phyloP scores from a whole-genome alignment of 495 filamentous ascomycete species.

The Usnea hakonensis region DNA sequence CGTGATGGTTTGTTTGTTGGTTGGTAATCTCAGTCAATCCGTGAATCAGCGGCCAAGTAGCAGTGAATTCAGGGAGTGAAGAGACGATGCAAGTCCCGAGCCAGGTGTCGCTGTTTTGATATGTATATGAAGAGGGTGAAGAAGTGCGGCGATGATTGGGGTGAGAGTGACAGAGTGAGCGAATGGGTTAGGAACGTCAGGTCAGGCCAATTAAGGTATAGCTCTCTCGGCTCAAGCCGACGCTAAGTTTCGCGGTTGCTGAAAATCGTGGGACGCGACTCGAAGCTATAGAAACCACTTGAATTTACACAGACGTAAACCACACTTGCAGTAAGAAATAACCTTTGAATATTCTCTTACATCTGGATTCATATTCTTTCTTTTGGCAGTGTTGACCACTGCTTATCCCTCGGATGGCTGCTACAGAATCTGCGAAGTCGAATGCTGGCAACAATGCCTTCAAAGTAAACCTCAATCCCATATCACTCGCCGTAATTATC shows the following conservation, averaged over 20 bases:
- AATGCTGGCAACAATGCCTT: slow-evolving; percentile 65
- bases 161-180: slow-evolving; percentile 30
- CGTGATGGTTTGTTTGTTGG: slow-evolving; percentile 6
- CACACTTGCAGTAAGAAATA: not conserved
- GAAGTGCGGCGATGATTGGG: slow-evolving; percentile 22
- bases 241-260: slow-evolving; percentile 25
- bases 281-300: slow-evolving; percentile 8
- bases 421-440: slow-evolving; percentile 29
- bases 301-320: no score
- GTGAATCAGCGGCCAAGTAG: not conserved
- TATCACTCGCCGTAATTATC: slow-evolving; percentile 26
- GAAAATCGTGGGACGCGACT: slow-evolving; percentile 38
- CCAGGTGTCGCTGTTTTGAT: not conserved
- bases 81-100: not conserved
- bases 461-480: slow-evolving; percentile 52
- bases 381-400: slow-evolving; percentile 8
- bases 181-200: slow-evolving; percentile 35
- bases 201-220: no score
- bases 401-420: slow-evolving; percentile 52
- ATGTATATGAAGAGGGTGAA: not conserved
- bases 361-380: not conserved
- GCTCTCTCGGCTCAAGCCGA: slow-evolving; percentile 17
- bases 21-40: not conserved
- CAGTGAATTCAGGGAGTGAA: not conserved
- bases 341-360: not conserved